phyloP scores from a whole-genome alignment of 208 protist genomes.

The Zelonia costaricensis region DNA sequence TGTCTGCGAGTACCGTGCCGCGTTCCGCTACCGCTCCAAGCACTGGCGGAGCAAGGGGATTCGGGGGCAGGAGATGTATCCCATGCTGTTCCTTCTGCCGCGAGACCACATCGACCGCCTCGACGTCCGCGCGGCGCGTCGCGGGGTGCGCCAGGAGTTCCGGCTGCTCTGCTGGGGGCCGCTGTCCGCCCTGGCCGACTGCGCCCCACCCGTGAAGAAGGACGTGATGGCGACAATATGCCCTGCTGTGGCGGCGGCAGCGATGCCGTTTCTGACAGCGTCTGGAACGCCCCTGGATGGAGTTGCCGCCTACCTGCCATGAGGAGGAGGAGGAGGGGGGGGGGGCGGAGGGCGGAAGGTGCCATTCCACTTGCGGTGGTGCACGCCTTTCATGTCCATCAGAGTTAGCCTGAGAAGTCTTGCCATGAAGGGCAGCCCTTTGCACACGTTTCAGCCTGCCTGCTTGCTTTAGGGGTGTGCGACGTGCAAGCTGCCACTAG shows the following conservation, averaged over 20 bases:
- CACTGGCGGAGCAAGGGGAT: slow-evolving; percentile 38
- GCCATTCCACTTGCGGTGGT: no score
- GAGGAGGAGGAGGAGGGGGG: background rate
- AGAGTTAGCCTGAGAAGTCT: background rate
- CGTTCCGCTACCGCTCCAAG: slow-evolving; percentile 46
- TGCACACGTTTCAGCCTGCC: background rate
- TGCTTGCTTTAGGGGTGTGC: no score
- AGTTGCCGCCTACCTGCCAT: background rate
- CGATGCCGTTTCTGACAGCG: background rate
- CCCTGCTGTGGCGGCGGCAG: slow-evolving; percentile 17
- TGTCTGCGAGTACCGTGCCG: slow-evolving; percentile 15
- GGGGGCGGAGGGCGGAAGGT: no score
- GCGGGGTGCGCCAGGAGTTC: slow-evolving; percentile 22
- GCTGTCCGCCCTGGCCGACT: slow-evolving; percentile 23
- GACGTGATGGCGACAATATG: slow-evolving; percentile 33
- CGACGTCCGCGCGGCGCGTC: background rate
- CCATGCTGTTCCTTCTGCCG: slow-evolving; percentile 28
- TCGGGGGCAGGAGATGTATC: slow-evolving; percentile 54
- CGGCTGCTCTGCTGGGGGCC: slow-evolving; percentile 25
- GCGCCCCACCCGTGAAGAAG: slow-evolving; percentile 30
- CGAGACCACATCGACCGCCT: background rate
- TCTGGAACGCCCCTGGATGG: background rate
- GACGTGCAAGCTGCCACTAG: no score
- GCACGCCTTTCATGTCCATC: no score
- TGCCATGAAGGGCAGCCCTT: background rate